phyloP scores from a whole-genome alignment of 2,329 filamentous ascomycete species.

The Talaromyces islandicus region DNA sequence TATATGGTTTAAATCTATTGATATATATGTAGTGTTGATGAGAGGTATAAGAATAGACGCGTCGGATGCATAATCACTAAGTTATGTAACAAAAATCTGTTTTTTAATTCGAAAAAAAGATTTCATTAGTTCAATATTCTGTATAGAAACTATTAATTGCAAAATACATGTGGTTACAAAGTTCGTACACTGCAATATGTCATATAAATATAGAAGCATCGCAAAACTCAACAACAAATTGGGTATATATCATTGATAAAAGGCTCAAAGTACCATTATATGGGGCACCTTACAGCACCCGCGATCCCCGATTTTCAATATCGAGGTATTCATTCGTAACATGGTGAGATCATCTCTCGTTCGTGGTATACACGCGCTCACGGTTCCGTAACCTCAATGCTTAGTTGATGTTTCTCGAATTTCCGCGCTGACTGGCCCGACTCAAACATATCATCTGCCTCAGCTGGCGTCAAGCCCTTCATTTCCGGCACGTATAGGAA shows the following conservation, averaged over 20 bases:
- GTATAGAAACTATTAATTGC: too few species aligned
- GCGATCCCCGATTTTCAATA: too few species aligned
- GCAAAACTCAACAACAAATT: neutral
- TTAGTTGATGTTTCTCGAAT: neutral
- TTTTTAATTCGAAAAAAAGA: neutral
- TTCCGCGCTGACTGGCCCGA: constrained; percentile 8
- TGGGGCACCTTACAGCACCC: too few species aligned
- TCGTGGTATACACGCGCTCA: too few species aligned
- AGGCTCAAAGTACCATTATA: too few species aligned
- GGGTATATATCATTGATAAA: neutral
- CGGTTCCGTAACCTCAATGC: neutral
- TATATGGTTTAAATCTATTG: neutral
- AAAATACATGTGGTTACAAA: too few species aligned
- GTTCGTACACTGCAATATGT: neutral
- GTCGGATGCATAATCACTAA: neutral
- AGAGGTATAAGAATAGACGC: neutral
- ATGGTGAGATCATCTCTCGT: too few species aligned
- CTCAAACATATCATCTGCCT: constrained; percentile 39
- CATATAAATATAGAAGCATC: neutral
- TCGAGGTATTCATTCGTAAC: too few species aligned
- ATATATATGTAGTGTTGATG: neutral
- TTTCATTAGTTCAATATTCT: too few species aligned
- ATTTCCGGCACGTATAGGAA: constrained; percentile 49
- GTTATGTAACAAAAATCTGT: too few species aligned
- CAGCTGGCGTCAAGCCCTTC: constrained; percentile 40